Percentiles rank a stretch among this genome's conserved stretches.
Conservation (phyloP, 73 alveolate species). For the Urostyla sp. region DNA sequence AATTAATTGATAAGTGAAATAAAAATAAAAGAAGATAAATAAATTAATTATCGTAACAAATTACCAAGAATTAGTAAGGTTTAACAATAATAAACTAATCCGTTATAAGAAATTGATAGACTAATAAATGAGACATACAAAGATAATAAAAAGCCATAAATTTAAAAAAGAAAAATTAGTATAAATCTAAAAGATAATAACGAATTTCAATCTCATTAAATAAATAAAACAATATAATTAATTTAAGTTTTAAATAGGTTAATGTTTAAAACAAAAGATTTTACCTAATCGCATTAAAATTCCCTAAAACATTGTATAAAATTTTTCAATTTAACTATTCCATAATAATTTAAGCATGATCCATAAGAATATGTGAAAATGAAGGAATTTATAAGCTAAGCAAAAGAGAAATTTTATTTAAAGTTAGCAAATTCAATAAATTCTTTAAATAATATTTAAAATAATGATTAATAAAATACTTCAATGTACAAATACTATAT, state of each 20-base stretch:
- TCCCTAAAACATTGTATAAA: not conserved
- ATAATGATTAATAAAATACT: not conserved
- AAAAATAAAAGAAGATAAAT: not conserved
- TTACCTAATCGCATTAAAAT: not conserved
- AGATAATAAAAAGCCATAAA: not conserved
- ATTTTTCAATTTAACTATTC: conserved; percentile 1
- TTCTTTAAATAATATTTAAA: not conserved
- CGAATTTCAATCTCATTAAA: conserved; percentile 10
- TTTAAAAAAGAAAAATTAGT: not conserved
- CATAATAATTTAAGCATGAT: conserved; percentile 3
- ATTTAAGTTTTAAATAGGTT: not conserved
- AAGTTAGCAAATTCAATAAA: not conserved
- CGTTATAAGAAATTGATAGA: not conserved
- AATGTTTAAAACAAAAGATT: conserved; percentile 17
- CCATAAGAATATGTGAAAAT: not conserved
- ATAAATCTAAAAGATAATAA: conserved; percentile 19
- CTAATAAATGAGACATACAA: not conserved
- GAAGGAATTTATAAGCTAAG: conserved; percentile 7
- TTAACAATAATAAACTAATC: not conserved
- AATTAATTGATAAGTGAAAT: not conserved
- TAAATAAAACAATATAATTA: conserved; percentile 12
- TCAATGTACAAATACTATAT: conserved; percentile 30
- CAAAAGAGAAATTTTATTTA: conserved; percentile 13
- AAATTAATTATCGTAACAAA: not conserved
- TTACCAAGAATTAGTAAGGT: too few species aligned